A percentile compares a stretch with the other conserved stretches of the same genome.
Conservation (phyloP, 1,284 basidiomycete genomes). For the Ceratobasidium sp. region DNA sequence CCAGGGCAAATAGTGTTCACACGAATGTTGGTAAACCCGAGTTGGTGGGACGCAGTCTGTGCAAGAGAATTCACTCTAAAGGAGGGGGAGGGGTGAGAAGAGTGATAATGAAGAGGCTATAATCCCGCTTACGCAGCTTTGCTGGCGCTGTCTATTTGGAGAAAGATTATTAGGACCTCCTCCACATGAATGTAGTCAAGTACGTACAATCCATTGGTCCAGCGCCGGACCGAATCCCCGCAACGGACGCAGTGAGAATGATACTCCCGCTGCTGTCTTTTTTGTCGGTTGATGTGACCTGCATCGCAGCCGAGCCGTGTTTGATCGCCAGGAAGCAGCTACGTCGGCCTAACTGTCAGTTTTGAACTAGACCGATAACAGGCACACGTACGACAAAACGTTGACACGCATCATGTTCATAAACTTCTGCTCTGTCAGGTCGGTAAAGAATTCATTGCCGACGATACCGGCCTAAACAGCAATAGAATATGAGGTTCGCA, state of each 20-base stretch:
- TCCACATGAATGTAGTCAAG: constrained; percentile 20
- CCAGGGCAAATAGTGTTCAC: constrained; percentile 94
- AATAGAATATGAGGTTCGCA: constrained; percentile 43
- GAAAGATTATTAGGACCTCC: constrained; percentile 45
- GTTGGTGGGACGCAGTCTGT: constrained; percentile 82
- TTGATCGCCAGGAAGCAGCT: constrained; percentile 94
- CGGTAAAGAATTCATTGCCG: constrained; percentile 51
- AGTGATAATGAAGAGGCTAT: constrained; percentile 14
- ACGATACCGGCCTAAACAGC: constrained; percentile 69
- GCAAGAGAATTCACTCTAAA: constrained; percentile 88
- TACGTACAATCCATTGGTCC: constrained; percentile 86
- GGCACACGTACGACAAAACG: constrained; percentile 74
- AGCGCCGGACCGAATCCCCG: constrained; percentile 87
- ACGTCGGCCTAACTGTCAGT: constrained; percentile 16
- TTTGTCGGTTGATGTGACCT: constrained; percentile 75
- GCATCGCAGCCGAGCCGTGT: constrained; percentile 86
- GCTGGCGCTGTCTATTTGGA: constrained; percentile 80
- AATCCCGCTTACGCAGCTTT: constrained; percentile 81
- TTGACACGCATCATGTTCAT: constrained; percentile 86
- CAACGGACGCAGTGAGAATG: constrained; percentile 92
- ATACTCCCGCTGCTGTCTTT: constrained; percentile 82
- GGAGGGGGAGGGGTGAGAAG: no score
- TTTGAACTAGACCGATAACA: neutral
- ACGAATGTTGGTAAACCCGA: constrained; percentile 85
- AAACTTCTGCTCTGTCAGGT: constrained; percentile 76